Evolutionary conservation across 352 stramenopile species (phyloP).

Genomic region (Lagenidium sp.): DNA sequence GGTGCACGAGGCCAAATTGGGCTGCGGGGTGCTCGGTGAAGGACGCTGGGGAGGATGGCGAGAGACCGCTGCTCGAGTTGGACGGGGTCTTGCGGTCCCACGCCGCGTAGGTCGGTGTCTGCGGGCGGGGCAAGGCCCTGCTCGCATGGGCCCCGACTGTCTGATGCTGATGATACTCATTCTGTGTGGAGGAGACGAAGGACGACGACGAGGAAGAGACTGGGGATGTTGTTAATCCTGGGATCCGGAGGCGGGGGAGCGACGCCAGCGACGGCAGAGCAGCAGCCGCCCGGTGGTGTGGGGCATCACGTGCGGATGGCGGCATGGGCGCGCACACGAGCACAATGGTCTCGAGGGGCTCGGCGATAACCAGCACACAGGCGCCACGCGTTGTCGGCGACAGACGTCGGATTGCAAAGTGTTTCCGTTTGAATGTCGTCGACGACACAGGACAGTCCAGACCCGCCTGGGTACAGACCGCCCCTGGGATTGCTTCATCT

Average conservation of each 20-base stretch:
- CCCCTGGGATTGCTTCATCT: no score
- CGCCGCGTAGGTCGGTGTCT: not conserved
- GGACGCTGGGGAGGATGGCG: conserved; percentile 7
- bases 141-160: not conserved
- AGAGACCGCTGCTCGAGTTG: not conserved
- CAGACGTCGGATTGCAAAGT: no score
- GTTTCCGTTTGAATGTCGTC: no score
- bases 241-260: conserved; percentile 13
- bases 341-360: not conserved
- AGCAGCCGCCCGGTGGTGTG: not conserved
- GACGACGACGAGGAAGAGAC: no score
- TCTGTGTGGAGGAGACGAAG: no score
- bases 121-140: not conserved
- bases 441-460: no score
- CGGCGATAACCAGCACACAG: no score
- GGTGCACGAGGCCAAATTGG: conserved; percentile 45
- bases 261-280: not conserved
- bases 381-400: no score
- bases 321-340: not conserved
- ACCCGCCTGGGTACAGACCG: no score
- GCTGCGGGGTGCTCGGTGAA: not conserved
- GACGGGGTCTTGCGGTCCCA: no score
- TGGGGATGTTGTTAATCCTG: no score
- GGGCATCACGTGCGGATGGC: not conserved
- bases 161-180: no score